These are phyloP conservation scores for Chytriomyces sp. DNA, from an alignment of 192 early-diverging fungal genomes.

Conservation along the genomic window DNA sequence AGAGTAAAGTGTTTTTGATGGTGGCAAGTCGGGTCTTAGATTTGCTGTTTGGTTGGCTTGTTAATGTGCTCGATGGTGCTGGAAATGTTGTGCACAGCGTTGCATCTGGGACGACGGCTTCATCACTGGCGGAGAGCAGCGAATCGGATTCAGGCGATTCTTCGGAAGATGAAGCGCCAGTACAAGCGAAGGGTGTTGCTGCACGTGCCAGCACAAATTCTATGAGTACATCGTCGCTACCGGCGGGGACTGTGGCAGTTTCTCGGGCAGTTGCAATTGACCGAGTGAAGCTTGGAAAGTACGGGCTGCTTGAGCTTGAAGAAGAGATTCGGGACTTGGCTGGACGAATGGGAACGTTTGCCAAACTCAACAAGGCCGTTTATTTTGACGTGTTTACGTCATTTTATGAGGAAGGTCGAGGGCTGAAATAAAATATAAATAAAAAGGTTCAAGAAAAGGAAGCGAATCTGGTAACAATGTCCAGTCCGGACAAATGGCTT, in stretches of 20 bases:
- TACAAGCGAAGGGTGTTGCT: background rate
- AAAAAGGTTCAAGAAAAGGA: background rate
- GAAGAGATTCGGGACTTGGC: conserved; percentile 48
- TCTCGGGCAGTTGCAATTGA: conserved; percentile 1
- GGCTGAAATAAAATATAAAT: background rate
- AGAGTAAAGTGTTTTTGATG: conserved; percentile 47
- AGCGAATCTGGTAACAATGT: background rate
- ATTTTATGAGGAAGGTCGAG: conserved; percentile 29
- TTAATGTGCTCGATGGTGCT: background rate
- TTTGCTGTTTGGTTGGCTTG: conserved; percentile 5
- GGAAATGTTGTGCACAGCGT: background rate
- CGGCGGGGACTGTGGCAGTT: background rate
- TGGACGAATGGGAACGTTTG: conserved; percentile 39
- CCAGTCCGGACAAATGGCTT: background rate
- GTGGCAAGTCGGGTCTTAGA: conserved; percentile 42
- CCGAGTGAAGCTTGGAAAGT: conserved; percentile 38
- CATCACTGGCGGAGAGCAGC: too few species aligned
- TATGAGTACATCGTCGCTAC: background rate
- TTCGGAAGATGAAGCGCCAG: background rate
- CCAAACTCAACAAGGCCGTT: conserved; percentile 41
- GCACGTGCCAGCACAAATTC: background rate
- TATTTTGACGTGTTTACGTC: conserved; percentile 35
- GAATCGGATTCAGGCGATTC: conserved; percentile 2
- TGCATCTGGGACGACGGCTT: background rate
- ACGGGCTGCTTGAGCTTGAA: conserved; percentile 44